Percentiles rank a stretch among this genome's conserved stretches.
Evolutionary conservation across 768 basidiomycete genomes (phyloP).

Genomic region (Pholiota conissans): DNA sequence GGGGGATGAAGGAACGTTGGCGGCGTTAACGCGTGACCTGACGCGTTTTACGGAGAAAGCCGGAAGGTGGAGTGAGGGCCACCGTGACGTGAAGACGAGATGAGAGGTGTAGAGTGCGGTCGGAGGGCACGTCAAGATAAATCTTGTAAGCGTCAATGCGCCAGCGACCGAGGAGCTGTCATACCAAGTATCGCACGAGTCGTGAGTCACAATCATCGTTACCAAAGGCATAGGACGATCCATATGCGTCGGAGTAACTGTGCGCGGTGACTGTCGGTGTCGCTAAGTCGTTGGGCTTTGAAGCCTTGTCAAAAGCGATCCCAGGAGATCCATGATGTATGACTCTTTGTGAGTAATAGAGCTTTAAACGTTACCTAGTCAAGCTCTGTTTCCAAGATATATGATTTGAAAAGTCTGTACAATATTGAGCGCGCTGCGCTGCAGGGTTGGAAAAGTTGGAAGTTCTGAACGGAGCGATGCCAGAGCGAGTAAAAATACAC

Average conservation of each 20-base stretch:
- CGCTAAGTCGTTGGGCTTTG: not conserved
- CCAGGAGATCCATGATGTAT: not conserved
- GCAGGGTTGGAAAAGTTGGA: not conserved
- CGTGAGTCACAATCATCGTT: not conserved
- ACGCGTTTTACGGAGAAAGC: no score
- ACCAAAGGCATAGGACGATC: not conserved
- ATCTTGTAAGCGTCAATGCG: no score
- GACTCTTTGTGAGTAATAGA: not conserved
- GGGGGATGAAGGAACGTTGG: no score
- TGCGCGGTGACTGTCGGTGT: not conserved
- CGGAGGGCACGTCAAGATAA: no score
- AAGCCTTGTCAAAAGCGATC: not conserved
- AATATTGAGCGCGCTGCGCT: not conserved
- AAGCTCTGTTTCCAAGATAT: not conserved
- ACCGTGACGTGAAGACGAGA: no score
- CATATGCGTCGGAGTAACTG: not conserved
- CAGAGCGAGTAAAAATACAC: not conserved
- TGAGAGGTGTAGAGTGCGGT: no score
- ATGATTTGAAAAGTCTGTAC: not conserved
- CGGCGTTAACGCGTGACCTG: no score
- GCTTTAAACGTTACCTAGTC: not conserved
- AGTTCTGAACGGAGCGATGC: not conserved
- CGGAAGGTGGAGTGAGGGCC: no score
- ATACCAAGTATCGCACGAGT: not conserved
- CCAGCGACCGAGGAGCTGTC: not conserved